These are phyloP conservation scores for Metarhizium anisopliae DNA, from an alignment of 2,329 filamentous ascomycete species.

Conservation along the genomic window DNA sequence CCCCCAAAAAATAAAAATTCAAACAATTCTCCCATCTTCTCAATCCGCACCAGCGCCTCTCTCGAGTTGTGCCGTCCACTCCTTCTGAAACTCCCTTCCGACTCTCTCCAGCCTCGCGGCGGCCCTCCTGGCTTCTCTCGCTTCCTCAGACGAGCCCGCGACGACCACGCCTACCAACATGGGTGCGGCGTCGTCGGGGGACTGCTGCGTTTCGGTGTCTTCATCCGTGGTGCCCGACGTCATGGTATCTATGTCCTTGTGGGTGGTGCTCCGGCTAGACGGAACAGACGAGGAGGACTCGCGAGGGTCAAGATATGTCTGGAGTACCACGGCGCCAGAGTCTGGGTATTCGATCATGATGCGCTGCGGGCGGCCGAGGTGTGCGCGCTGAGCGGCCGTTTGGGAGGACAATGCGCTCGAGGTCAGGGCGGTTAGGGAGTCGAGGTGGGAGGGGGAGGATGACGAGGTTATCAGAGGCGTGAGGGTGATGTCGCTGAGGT, in stretches of 20 bases:
- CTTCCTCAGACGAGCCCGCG: slow-evolving; percentile 36
- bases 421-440: slow-evolving; percentile 44
- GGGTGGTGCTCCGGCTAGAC: slow-evolving; percentile 4
- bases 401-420: slow-evolving; percentile 43
- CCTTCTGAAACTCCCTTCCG: slow-evolving; percentile 44
- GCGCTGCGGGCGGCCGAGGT: slow-evolving; percentile 44
- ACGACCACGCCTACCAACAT: slow-evolving; percentile 47
- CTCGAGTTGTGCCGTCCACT: slow-evolving; percentile 33
- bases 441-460: slow-evolving; percentile 31
- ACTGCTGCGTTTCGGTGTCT: slow-evolving; percentile 9
- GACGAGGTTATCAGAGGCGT: slow-evolving; percentile 50
- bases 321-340: slow-evolving; percentile 31
- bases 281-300: slow-evolving; percentile 10
- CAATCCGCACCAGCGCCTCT: slow-evolving; percentile 16
- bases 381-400: slow-evolving; percentile 42
- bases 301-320: slow-evolving; percentile 37
- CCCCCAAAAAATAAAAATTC: background rate
- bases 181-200: slow-evolving; percentile 32
- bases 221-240: background rate
- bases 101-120: slow-evolving; percentile 44
- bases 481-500: slow-evolving; percentile 48
- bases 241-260: slow-evolving; percentile 8
- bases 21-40: background rate
- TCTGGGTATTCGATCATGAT: slow-evolving; percentile 49
- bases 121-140: slow-evolving; percentile 42